Base-by-base conservation (phyloP, 1,284 basidiomycete genomes). In the Papiliotrema flavescens region DNA sequence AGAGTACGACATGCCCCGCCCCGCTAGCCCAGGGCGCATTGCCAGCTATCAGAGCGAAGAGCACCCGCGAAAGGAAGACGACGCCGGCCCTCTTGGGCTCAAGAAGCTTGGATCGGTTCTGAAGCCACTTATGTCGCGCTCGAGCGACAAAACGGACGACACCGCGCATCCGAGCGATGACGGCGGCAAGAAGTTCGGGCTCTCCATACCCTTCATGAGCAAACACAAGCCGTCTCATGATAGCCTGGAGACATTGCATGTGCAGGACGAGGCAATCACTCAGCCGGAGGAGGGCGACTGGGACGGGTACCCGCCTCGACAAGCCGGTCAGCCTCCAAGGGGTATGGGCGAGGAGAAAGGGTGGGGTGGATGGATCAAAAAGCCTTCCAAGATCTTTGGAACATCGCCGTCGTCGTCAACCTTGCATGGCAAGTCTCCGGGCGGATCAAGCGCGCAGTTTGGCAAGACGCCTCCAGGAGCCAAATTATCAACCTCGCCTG, bases 261-360 rank as follows among this genome's bases (percentile, higher is more conserved):
- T 46, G 9, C 62, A 56, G 20, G 37, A 44, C 3, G 53, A 35
- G 26, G 22, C 23, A 4, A 37, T 49, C 4, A 47, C 26, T 24
- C 43, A 50, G 14, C 44, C 49, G 13, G 58, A 62, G 28, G 60
- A 60, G 7, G 60, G 51, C 9, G 54, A 54, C 6, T 56, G 53
- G 34, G 64, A 66, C 14, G 70, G 73, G 1, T 75, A 75, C 53
- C 73, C 73, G 9, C 73, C 73, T 15, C 54, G 62, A 26, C 71
- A 67, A 45, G 45, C 45, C 1, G 73, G 73, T 0, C 57, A 46
- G 1, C 61, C 67, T 1, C 73, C 73, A 15, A 54, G 61, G 0
- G 64, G 65, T 6, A 66, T 71, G 6, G 54, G 66, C 13, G 62
- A 65, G 14, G 43, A 36, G n/a, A 42, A 47, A 7, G 24, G 37